Base-by-base conservation (phyloP, 768 basidiomycete genomes). In the Boletus pseudo-olivaceus region DNA sequence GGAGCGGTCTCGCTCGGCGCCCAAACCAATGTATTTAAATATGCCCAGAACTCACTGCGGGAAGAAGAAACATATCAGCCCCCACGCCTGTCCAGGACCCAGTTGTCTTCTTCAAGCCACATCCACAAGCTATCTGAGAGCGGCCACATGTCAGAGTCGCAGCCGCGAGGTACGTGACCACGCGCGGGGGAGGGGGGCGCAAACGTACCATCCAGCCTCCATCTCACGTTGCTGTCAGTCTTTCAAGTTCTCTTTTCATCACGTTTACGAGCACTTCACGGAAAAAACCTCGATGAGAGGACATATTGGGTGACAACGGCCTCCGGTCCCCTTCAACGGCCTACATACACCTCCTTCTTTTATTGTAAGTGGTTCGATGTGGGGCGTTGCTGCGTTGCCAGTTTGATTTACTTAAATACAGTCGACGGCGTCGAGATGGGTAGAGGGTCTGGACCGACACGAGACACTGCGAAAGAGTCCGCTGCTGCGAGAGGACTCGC, bases 401-500 rank as follows among this genome's bases (percentile, higher is more conserved):
- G 20, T 33, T 14, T 14, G 29, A 45, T 26, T 26, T 11, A 23
- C n/a, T n/a, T n/a, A n/a, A 14, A 35, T 7, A 42, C 26, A 51
- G 60, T 57, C 39, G 52, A 57, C n/a, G 55, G 60, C 23, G 14
- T 19, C 23, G 60, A 58, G 48, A 51, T 51, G 23, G 49, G 41
- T 0, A 56, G 51, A 35, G 55, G 60, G 19, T 47, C 46, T 4
- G 59, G 59, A 6, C 60, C 60, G 15, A 49, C 52, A 2, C 48
- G 47, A 4, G 27, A 19, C 7, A 42, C 52, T n/a, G 54, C 60
- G 4, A 47, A 35, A 26, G 58, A 60, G 35, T 60, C 58, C 15
- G 45, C 58, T 10, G 60, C 59, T 4, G 60, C 59, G 2, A 50
- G 60, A 41, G 55, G 55, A 6, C 44, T 51, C 5, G 40, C 59